A percentile compares a stretch with the other conserved stretches of the same genome.
phyloP scores from a whole-genome alignment of 768 basidiomycete species.

The Lepiota venenata region DNA sequence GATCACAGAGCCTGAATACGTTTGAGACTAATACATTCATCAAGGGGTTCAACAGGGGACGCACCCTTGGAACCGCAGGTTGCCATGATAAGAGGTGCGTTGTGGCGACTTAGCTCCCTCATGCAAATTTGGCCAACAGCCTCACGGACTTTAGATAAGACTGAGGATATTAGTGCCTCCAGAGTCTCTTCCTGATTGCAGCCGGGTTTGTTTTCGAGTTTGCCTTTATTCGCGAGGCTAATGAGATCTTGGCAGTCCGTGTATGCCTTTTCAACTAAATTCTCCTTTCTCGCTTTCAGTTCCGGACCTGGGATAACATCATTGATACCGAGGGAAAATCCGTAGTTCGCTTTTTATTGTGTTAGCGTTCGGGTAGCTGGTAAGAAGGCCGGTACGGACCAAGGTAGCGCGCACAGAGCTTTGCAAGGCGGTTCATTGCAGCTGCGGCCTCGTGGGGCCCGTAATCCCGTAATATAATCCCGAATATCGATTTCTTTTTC shows the following conservation, averaged over 20 bases:
- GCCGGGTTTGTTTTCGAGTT: constrained; percentile 95
- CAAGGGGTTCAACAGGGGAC: constrained; percentile 8
- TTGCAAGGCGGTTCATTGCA: constrained; percentile 95
- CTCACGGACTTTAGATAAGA: constrained; percentile 92
- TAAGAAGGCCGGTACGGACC: constrained; percentile 41
- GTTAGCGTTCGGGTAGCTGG: not conserved
- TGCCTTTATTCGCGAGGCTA: constrained; percentile 83
- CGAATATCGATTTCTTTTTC: constrained; percentile 99
- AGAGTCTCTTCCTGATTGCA: constrained; percentile 96
- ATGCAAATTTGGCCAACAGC: constrained; percentile 97
- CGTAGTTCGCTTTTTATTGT: constrained; percentile 74
- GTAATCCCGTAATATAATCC: constrained; percentile 96
- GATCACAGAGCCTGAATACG: constrained; percentile 78
- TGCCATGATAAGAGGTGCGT: constrained; percentile 98
- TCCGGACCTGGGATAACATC: constrained; percentile 95
- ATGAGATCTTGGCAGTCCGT: constrained; percentile 85
- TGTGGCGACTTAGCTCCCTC: constrained; percentile 95
- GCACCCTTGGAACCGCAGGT: constrained; percentile 97
- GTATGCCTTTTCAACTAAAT: constrained; percentile 85
- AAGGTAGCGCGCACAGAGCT: constrained; percentile 91
- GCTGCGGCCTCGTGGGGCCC: constrained; percentile 91
- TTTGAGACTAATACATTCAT: not conserved
- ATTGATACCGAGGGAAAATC: constrained; percentile 97
- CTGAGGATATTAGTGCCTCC: constrained; percentile 92
- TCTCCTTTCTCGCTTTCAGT: constrained; percentile 78